A percentile compares a stretch with the other conserved stretches of the same genome.
Evolutionary conservation across 2,329 filamentous ascomycete species (phyloP).

Genomic region (Talaromyces sp.): DNA sequence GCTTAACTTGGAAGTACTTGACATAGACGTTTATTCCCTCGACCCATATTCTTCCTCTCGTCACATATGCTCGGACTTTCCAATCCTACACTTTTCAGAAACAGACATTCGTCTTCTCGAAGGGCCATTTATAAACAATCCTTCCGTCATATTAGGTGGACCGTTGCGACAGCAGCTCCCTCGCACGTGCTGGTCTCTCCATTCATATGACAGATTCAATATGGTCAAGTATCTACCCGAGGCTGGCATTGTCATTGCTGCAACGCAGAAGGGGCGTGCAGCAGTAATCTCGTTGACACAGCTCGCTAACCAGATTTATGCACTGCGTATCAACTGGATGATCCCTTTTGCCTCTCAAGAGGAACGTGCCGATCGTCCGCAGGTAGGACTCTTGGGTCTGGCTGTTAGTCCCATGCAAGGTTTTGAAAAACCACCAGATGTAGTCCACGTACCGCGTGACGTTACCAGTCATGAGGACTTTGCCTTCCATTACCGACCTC

Average conservation of each 20-base stretch:
- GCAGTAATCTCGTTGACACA: constrained; percentile 53
- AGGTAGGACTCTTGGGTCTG: constrained; percentile 51
- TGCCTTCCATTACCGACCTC: constrained; percentile 23
- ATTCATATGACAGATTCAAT: constrained; percentile 51
- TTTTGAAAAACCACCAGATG: constrained; percentile 36
- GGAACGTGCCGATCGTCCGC: constrained; percentile 40
- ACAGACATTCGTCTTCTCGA: constrained; percentile 37
- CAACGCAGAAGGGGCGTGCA: constrained; percentile 55
- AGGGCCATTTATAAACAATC: constrained; percentile 30
- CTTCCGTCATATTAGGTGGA: constrained; percentile 27
- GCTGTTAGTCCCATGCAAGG: constrained; percentile 57
- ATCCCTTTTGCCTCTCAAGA: constrained; percentile 54
- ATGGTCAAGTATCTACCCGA: constrained; percentile 57
- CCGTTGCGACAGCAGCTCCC: constrained; percentile 13
- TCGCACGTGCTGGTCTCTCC: neutral
- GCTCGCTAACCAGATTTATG: constrained; percentile 34
- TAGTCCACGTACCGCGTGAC: constrained; percentile 31
- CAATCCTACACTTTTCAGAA: constrained; percentile 43
- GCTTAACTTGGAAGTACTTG: neutral
- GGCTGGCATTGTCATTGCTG: constrained; percentile 56
- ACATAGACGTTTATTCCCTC: neutral
- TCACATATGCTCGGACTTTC: constrained; percentile 25
- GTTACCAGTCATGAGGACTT: constrained; percentile 21
- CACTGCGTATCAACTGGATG: constrained; percentile 55
- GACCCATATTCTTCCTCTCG: neutral